Evolutionary conservation across 805 yeast genomes (phyloP).

Genomic region (Wickerhamiella australiensis): DNA sequence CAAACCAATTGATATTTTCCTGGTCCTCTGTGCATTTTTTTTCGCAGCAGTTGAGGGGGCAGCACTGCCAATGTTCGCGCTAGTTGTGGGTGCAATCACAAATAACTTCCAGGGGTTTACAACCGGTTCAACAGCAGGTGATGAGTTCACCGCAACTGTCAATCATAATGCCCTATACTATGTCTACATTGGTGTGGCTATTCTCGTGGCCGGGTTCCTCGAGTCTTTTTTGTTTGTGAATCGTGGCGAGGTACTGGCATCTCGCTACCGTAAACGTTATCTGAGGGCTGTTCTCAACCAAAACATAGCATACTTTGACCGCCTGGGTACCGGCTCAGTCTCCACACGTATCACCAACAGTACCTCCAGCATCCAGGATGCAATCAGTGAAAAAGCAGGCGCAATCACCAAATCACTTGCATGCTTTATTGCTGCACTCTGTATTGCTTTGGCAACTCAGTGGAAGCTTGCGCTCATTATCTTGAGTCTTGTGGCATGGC

Average conservation of each 20-base stretch:
- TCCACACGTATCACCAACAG: conserved; percentile 34
- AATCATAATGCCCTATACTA: conserved; percentile 31
- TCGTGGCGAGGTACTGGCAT: conserved; percentile 33
- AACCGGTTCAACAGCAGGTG: conserved; percentile 19
- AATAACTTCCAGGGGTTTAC: conserved; percentile 27
- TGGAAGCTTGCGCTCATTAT: conserved; percentile 30
- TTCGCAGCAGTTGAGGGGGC: conserved; percentile 32
- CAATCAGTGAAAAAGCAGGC: conserved; percentile 34
- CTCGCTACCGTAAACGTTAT: conserved; percentile 31
- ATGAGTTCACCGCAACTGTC: conserved; percentile 27
- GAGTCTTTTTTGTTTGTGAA: conserved; percentile 30
- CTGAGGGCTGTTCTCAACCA: conserved; percentile 31
- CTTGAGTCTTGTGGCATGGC: conserved; percentile 26
- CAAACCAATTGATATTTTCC: conserved; percentile 22
- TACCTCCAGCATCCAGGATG: conserved; percentile 33
- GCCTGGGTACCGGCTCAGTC: conserved; percentile 34
- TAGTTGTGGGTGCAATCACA: conserved; percentile 33
- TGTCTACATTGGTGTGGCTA: conserved; percentile 31
- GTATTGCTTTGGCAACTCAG: conserved; percentile 27
- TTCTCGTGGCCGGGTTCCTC: conserved; percentile 25
- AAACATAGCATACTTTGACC: conserved; percentile 34
- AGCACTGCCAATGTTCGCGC: conserved; percentile 32
- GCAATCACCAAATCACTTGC: conserved; percentile 30
- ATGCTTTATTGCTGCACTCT: conserved; percentile 31
- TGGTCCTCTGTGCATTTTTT: conserved; percentile 26